Evolutionary conservation across 208 protist genomes (phyloP).

Genomic region (Acanthamoeba divionensis): DNA sequence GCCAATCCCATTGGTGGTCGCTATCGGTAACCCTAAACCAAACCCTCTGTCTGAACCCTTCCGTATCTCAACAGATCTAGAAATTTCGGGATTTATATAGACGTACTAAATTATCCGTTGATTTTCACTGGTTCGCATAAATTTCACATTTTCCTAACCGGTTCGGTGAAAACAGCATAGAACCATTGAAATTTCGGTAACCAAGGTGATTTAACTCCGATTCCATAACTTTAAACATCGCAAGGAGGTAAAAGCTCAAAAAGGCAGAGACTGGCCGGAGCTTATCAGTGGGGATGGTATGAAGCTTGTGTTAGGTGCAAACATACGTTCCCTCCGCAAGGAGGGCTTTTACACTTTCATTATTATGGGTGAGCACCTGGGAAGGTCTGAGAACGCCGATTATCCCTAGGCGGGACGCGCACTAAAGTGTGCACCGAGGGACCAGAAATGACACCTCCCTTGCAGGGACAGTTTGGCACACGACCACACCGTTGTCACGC

Average conservation of each 20-base stretch:
- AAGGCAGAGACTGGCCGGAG: too few relatives aligned
- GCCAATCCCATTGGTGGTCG: conserved; percentile 97
- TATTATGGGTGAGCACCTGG: not conserved
- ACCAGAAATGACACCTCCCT: conserved; percentile 25
- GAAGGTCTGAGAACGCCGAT: conserved; percentile 39
- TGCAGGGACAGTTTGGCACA: not conserved
- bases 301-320: conserved; percentile 29
- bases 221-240: too few relatives aligned
- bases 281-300: not conserved
- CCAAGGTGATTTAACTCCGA: too few relatives aligned
- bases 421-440: not conserved
- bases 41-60: not conserved
- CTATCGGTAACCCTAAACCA: conserved; percentile 88
- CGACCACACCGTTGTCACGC: not conserved
- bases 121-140: not conserved
- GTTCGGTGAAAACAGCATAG: too few relatives aligned
- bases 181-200: too few relatives aligned
- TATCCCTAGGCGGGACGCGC: conserved; percentile 20
- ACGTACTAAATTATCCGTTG: too few relatives aligned
- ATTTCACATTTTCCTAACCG: not conserved
- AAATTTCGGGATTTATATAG: too few relatives aligned
- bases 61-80: too few relatives aligned
- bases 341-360: not conserved
- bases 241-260: too few relatives aligned
- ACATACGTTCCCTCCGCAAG: not conserved